Base-by-base conservation (phyloP, 352 stramenopile species). In the Pythium oligandrum region DNA sequence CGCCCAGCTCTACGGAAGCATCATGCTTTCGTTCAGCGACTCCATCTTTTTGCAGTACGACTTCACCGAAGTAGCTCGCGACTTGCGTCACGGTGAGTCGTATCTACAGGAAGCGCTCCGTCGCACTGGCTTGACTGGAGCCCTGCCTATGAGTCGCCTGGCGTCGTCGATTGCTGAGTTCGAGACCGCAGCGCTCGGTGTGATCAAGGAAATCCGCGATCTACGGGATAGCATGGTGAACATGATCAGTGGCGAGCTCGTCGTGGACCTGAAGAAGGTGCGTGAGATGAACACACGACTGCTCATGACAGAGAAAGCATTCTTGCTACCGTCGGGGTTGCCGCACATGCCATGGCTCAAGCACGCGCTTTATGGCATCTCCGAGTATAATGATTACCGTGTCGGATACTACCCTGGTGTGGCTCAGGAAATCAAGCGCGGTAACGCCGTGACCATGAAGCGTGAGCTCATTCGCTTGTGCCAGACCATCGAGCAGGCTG, bases 291-390 rank as follows among this genome's bases (percentile, higher is more conserved):
- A 93, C 70, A 93, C 83, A 51, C 80, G 83, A 3, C 50, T 93
- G 52, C 77, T 90, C 46, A 85, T 89, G 67, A 85, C 83, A 4
- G 80, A 93, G 51, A 85, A 79, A 55, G 76, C 83, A 40, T 93
- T 93, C 61, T 43, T 90, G 51, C 68, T 93, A 6, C 78, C 83
- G 1, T 65, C 70, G 1, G 83, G 80, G 6, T 60, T 90, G 40
- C 72, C 70, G 0, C 70, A 82, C 48, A 89, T 86, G 68, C 83
- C 83, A 10, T 93, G 83, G 83, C 64, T 90, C 59, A 91, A 90
- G 50, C 83, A 90, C 46, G 78, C 89, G 81, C 57, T 93, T 17
- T 91, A 90, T 39, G 83, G 81, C n/a, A 87, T 90, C 63, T 91
- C 80, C 26, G 77, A 88, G 48, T 90, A 76, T 69, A 76, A 93